A percentile compares a stretch with the other conserved stretches of the same genome.
Conservation (phyloP, 2,329 filamentous ascomycete genomes). For the Leptographium galeiforme region DNA sequence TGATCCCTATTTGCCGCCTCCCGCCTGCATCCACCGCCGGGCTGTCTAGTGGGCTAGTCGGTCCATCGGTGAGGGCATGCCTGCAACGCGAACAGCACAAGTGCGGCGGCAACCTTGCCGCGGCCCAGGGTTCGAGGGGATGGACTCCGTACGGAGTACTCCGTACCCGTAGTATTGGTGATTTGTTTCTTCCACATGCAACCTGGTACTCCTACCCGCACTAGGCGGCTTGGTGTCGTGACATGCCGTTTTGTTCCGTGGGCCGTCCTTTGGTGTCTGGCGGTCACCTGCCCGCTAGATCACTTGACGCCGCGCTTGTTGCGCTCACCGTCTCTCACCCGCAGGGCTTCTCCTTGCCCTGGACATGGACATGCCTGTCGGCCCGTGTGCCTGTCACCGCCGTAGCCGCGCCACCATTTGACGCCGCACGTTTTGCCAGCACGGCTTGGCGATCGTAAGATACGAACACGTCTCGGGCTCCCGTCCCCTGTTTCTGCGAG, state of each 20-base stretch:
- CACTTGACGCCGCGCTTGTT: neutral
- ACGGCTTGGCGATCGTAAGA: neutral
- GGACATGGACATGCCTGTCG: neutral
- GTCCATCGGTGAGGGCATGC: neutral
- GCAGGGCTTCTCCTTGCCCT: neutral
- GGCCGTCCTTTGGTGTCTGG: neutral
- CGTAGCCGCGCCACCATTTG: neutral
- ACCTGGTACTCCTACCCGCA: too few species aligned
- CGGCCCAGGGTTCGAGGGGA: neutral
- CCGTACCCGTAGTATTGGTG: too few species aligned
- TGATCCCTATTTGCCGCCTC: slow-evolving; percentile 1
- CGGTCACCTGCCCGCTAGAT: slow-evolving; percentile 1
- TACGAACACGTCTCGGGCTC: neutral
- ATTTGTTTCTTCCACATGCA: too few species aligned
- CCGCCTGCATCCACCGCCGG: neutral
- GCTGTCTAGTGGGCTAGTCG: neutral
- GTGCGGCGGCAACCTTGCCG: neutral
- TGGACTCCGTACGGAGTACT: neutral
- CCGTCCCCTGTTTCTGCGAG: neutral
- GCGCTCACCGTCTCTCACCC: neutral
- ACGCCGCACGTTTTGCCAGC: too few species aligned
- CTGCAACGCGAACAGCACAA: neutral
- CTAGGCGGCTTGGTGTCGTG: neutral
- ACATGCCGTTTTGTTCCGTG: neutral
- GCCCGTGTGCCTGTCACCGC: neutral